Conservation (phyloP, 129 eudicot genomes). For the Pseudognaphalium luteoalbum region DNA sequence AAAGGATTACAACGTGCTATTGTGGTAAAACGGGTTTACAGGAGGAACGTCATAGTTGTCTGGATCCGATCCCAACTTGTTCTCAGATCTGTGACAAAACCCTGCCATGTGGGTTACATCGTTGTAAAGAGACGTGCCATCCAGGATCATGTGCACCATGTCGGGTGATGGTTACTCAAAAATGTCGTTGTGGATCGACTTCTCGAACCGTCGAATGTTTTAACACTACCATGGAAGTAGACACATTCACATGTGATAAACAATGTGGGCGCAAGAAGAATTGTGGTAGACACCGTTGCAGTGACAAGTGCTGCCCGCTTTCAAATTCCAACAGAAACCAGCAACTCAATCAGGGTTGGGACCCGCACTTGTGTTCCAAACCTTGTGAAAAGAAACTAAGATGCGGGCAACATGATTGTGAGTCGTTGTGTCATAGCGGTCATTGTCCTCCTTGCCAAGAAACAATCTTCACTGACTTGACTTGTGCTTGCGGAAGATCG, state of each 20-base stretch:
- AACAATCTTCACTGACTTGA: conserved; percentile 78
- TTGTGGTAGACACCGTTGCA: conserved; percentile 84
- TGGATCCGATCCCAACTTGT: conserved; percentile 89
- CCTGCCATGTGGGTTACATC: conserved; percentile 74
- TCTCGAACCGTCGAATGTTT: conserved; percentile 78
- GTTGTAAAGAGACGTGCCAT: conserved; percentile 71
- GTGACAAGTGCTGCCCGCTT: conserved; percentile 81
- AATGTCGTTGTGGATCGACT: conserved; percentile 82
- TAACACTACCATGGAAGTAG: conserved; percentile 46
- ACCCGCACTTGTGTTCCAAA: conserved; percentile 88
- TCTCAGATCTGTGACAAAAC: conserved; percentile 57
- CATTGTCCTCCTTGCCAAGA: conserved; percentile 98
- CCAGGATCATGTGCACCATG: conserved; percentile 72
- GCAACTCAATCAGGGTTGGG: conserved; percentile 46
- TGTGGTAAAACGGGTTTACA: conserved; percentile 75
- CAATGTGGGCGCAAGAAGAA: conserved; percentile 89
- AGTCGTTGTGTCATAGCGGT: conserved; percentile 80
- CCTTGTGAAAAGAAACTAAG: conserved; percentile 88
- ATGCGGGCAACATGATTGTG: conserved; percentile 93
- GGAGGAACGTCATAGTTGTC: conserved; percentile 59
- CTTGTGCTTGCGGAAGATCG: conserved; percentile 94
- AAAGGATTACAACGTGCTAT: conserved; percentile 66
- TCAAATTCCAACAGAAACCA: conserved; percentile 46
- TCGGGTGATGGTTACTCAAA: conserved; percentile 65
- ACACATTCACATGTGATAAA: conserved; percentile 66